Conservation (phyloP, 2,329 filamentous ascomycete genomes). For the Cercospora nicotianae region DNA sequence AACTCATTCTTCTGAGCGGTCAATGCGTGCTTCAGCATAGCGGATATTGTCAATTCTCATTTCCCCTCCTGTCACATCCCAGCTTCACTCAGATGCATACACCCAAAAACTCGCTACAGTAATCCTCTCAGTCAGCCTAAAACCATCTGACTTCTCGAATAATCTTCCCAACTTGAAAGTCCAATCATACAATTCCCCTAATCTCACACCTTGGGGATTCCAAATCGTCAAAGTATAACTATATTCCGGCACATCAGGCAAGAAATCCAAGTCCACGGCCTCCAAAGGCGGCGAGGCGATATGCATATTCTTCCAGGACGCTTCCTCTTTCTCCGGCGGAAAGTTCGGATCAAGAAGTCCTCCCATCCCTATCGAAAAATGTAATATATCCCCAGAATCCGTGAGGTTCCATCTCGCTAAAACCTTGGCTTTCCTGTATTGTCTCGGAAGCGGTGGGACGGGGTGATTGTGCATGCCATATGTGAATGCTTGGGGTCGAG, state of each 20-base stretch:
- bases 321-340: neutral
- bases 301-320: conserved; percentile 16
- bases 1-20: no score
- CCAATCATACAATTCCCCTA: conserved; percentile 21
- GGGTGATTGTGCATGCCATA: neutral
- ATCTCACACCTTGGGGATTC: conserved; percentile 15
- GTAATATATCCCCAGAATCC: conserved; percentile 8
- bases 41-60: neutral
- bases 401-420: neutral
- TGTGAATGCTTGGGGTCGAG: neutral
- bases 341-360: neutral
- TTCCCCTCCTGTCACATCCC: neutral
- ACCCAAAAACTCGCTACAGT: conserved; percentile 7
- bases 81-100: neutral
- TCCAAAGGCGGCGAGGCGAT: conserved; percentile 14
- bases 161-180: conserved; percentile 15
- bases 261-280: conserved; percentile 15
- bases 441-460: neutral
- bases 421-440: neutral
- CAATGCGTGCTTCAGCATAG: neutral
- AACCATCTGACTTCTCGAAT: conserved; percentile 5
- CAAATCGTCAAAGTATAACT: conserved; percentile 9
- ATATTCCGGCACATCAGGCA: conserved; percentile 6
- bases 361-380: conserved; percentile 15
- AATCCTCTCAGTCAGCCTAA: neutral